Evolutionary conservation across 257 asterid genomes (phyloP).

Genomic region (Solanum neorickii): DNA sequence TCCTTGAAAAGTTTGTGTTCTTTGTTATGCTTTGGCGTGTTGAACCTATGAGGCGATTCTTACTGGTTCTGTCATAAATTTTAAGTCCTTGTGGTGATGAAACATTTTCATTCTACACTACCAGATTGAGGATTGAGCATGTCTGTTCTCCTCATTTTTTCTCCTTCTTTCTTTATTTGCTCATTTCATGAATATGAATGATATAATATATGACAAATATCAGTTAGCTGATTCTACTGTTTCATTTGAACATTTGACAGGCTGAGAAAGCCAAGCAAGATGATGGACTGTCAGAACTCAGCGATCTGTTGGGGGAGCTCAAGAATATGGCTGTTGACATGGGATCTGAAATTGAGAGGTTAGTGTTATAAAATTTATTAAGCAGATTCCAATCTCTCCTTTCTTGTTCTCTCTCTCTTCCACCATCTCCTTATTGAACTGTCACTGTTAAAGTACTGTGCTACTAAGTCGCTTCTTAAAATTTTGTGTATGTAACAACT

Average conservation of each 20-base stretch:
- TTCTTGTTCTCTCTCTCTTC: background rate
- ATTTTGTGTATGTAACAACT: background rate
- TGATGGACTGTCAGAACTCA: slow-evolving; percentile 30
- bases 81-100: background rate
- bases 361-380: background rate
- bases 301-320: slow-evolving; percentile 30
- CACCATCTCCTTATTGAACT: background rate
- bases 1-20: background rate
- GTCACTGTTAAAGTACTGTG: background rate
- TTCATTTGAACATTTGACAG: slow-evolving; percentile 1
- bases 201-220: background rate
- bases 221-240: background rate
- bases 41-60: background rate
- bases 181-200: background rate
- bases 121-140: background rate
- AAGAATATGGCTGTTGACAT: slow-evolving; percentile 41
- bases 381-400: background rate
- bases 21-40: background rate
- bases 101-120: background rate
- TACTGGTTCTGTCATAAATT: background rate
- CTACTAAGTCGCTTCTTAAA: background rate
- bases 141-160: background rate
- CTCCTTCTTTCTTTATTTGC: background rate
- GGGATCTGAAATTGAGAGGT: slow-evolving; percentile 38
- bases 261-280: slow-evolving; percentile 34